Percentiles rank a stretch among this genome's conserved stretches.
phyloP scores from a whole-genome alignment of 768 basidiomycete species.

The Suillus lakei region DNA sequence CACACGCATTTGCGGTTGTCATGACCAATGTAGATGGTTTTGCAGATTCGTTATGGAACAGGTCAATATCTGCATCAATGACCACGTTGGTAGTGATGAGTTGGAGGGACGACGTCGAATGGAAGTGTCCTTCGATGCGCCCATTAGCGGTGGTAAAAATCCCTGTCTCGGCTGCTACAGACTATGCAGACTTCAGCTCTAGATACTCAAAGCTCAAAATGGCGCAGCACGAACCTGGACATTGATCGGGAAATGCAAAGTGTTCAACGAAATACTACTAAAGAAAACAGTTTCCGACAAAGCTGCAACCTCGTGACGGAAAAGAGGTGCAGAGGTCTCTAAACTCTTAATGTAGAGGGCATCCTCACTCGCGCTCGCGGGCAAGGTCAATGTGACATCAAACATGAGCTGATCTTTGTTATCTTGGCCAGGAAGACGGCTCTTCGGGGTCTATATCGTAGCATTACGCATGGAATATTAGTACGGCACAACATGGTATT shows the following conservation, averaged over 20 bases:
- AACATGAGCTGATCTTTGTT: slow-evolving; percentile 27
- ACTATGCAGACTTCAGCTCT: slow-evolving; percentile 25
- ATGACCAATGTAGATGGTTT: background rate
- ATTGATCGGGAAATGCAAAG: slow-evolving; percentile 31
- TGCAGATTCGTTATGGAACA: slow-evolving; percentile 17
- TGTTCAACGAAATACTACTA: slow-evolving; percentile 24
- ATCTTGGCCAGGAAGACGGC: background rate
- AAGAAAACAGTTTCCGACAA: slow-evolving; percentile 35
- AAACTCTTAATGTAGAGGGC: slow-evolving; percentile 34
- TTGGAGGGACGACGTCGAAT: slow-evolving; percentile 27
- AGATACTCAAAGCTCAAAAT: background rate
- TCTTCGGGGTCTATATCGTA: slow-evolving; percentile 21
- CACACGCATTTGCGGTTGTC: background rate
- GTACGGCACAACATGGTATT: background rate
- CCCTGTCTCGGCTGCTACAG: slow-evolving; percentile 29
- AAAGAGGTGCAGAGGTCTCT: slow-evolving; percentile 33
- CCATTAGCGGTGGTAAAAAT: slow-evolving; percentile 37
- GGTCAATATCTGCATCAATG: slow-evolving; percentile 32
- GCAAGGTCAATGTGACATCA: slow-evolving; percentile 35
- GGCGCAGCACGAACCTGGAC: slow-evolving; percentile 29
- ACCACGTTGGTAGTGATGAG: slow-evolving; percentile 41
- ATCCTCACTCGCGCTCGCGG: slow-evolving; percentile 16
- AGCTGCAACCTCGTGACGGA: slow-evolving; percentile 32
- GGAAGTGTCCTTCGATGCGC: slow-evolving; percentile 43
- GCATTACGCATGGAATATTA: background rate